Conservation (phyloP, 441 rosid species). For the Croton setiger region DNA sequence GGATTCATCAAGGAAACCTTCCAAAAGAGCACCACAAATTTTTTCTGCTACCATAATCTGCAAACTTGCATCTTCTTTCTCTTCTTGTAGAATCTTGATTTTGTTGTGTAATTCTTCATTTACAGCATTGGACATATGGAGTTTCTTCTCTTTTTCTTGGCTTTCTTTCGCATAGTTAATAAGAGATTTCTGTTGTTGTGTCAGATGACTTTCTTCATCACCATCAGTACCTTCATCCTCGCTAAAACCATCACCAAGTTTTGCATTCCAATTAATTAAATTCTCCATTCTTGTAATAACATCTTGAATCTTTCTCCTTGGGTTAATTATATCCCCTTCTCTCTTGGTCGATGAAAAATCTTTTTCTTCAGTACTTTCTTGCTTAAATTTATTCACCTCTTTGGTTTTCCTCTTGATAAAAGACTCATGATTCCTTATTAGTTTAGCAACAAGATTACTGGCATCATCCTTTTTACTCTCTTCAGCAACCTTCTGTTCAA, state of each 20-base stretch:
- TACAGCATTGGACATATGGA: slow-evolving; percentile 21
- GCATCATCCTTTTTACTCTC: slow-evolving; percentile 28
- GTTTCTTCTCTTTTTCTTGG: slow-evolving; percentile 36
- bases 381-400: slow-evolving; percentile 29
- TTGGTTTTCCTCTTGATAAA: slow-evolving; percentile 47
- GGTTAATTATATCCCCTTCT: slow-evolving; percentile 29
- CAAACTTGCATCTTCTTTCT: slow-evolving; percentile 40
- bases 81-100: slow-evolving; percentile 30
- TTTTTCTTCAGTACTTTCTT: slow-evolving; percentile 28
- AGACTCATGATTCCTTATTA: slow-evolving; percentile 65
- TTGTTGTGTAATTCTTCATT: slow-evolving; percentile 27
- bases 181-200: slow-evolving; percentile 14
- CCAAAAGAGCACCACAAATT: slow-evolving; percentile 35
- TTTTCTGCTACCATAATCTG: slow-evolving; percentile 36
- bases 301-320: slow-evolving; percentile 41
- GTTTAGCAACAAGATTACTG: slow-evolving; percentile 42
- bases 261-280: slow-evolving; percentile 34
- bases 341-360: slow-evolving; percentile 22
- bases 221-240: slow-evolving; percentile 13
- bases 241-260: slow-evolving; percentile 23
- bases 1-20: slow-evolving; percentile 30
- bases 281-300: slow-evolving; percentile 38
- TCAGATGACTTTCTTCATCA: slow-evolving; percentile 14
- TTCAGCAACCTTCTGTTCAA: not conserved
- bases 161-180: slow-evolving; percentile 31